Evolutionary conservation across 345 rosid species (phyloP).

Genomic region (Alliaria petiolata): DNA sequence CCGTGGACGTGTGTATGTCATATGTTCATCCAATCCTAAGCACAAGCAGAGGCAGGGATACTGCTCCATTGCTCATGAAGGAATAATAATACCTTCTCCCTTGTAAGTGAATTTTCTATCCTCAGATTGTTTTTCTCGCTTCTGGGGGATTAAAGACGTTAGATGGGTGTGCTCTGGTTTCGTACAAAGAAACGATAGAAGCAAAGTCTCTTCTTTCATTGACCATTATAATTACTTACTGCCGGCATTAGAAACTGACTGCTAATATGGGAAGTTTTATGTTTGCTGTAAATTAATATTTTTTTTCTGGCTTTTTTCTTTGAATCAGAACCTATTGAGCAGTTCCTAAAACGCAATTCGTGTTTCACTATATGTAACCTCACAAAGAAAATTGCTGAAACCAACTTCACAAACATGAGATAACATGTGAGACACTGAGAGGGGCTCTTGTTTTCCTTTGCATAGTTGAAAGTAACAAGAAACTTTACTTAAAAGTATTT

Average conservation of each 20-base stretch:
- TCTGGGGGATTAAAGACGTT: neutral
- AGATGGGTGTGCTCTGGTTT: neutral
- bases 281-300: no score
- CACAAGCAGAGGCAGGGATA: slow-evolving; percentile 92
- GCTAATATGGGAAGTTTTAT: no score
- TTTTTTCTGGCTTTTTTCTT: no score
- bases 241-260: neutral
- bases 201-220: neutral
- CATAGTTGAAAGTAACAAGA: neutral
- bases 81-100: slow-evolving; percentile 26
- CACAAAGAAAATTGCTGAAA: no score
- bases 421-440: no score
- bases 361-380: no score
- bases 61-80: slow-evolving; percentile 50
- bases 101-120: slow-evolving; percentile 45
- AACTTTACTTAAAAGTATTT: neutral
- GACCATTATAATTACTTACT: neutral
- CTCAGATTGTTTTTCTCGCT: neutral
- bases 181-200: neutral
- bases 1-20: slow-evolving; percentile 74
- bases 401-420: no score
- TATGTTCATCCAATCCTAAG: slow-evolving; percentile 73
- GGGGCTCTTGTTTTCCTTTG: no score
- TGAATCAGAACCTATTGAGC: no score
- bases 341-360: no score